Evolutionary conservation across 2,329 filamentous ascomycete genomes (phyloP).

Genomic region (Scedosporium aurantiacum): DNA sequence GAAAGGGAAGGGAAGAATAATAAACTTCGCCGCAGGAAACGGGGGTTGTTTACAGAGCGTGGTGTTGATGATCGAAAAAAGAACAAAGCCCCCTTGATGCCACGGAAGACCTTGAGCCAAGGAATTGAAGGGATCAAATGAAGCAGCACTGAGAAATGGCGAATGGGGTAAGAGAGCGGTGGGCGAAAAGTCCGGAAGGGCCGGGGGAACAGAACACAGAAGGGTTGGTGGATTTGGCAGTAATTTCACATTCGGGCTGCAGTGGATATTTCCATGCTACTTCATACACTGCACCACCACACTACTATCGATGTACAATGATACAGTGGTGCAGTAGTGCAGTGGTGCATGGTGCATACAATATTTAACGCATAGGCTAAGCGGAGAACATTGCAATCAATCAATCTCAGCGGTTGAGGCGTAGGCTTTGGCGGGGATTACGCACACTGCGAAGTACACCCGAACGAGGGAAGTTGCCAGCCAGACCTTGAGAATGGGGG

Average conservation of each 20-base stretch:
- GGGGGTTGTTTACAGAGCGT: not conserved
- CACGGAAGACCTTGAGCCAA: not conserved
- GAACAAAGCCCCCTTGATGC: not conserved
- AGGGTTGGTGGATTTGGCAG: not conserved
- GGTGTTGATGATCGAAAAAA: not conserved
- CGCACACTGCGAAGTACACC: too few relatives aligned
- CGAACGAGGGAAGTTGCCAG: too few relatives aligned
- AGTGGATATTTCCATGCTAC: not conserved
- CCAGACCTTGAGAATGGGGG: too few relatives aligned
- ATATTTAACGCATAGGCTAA: too few relatives aligned
- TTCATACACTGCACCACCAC: not conserved
- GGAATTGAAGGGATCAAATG: not conserved
- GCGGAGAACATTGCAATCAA: too few relatives aligned
- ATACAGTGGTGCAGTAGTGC: too few relatives aligned
- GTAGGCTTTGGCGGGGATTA: too few relatives aligned
- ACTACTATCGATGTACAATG: too few relatives aligned
- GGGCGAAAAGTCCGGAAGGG: not conserved
- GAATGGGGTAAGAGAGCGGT: not conserved
- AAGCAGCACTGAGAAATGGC: not conserved
- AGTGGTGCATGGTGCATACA: too few relatives aligned
- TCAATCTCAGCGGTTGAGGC: too few relatives aligned
- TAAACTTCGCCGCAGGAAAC: not conserved
- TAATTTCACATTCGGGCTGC: not conserved
- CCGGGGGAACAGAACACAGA: not conserved
- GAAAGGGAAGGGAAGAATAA: not conserved